Percentiles rank a stretch among this genome's conserved stretches.
Conservation (phyloP, 768 basidiomycete species). For the Galerina sulciceps region DNA sequence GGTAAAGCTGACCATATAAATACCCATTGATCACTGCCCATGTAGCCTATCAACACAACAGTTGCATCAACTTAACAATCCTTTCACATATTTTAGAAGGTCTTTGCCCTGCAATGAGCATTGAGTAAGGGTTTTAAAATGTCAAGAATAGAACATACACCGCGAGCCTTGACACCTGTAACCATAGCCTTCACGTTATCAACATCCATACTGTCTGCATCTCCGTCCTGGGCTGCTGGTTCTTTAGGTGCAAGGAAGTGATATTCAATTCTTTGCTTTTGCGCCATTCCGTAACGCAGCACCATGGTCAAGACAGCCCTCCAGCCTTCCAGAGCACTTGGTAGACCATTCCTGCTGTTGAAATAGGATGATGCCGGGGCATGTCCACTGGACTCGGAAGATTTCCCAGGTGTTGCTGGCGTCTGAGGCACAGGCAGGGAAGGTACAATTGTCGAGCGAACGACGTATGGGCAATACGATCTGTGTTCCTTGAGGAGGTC, state of each 20-base stretch:
- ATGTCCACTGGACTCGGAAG: slow-evolving; percentile 21
- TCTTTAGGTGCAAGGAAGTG: slow-evolving; percentile 25
- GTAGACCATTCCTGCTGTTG: slow-evolving; percentile 25
- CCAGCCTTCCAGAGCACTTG: slow-evolving; percentile 71
- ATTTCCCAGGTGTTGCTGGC: slow-evolving; percentile 19
- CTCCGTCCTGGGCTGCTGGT: slow-evolving; percentile 9
- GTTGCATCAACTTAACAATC: slow-evolving; percentile 54
- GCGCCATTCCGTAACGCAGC: slow-evolving; percentile 65
- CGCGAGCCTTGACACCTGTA: slow-evolving; percentile 71
- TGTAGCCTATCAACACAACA: not conserved
- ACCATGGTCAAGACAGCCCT: slow-evolving; percentile 74
- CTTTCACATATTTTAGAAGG: slow-evolving; percentile 72
- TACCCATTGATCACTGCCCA: not conserved
- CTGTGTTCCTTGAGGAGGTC: slow-evolving; percentile 84
- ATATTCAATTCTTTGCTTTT: slow-evolving; percentile 50
- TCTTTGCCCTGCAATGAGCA: slow-evolving; percentile 60
- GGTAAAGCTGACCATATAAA: slow-evolving; percentile 16
- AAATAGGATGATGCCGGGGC: slow-evolving; percentile 35
- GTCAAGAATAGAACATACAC: slow-evolving; percentile 51
- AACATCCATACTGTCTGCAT: slow-evolving; percentile 38
- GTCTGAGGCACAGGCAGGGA: slow-evolving; percentile 47
- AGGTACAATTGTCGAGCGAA: slow-evolving; percentile 68
- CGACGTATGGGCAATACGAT: slow-evolving; percentile 85
- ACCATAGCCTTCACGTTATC: slow-evolving; percentile 77
- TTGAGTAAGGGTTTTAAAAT: not conserved